phyloP scores from a whole-genome alignment of 257 asterid species.

The Solanum paucissectum region DNA sequence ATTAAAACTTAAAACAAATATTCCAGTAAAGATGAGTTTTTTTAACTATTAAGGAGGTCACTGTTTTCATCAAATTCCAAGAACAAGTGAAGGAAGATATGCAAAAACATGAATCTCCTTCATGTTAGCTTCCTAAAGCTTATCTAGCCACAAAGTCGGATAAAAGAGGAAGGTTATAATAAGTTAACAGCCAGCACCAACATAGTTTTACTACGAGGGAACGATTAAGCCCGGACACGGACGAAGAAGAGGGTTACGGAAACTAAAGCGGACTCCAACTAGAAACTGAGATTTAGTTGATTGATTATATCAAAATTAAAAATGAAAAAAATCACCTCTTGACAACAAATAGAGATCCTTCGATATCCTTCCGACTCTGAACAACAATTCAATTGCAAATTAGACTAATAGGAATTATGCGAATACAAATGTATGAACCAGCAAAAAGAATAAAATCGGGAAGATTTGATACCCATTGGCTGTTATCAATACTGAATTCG shows the following conservation, averaged over 20 bases:
- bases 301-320: neutral
- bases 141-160: neutral
- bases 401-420: neutral
- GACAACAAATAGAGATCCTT: constrained; percentile 89
- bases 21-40: neutral
- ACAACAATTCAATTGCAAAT: neutral
- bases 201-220: neutral
- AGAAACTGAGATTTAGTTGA: neutral
- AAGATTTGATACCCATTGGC: constrained; percentile 51
- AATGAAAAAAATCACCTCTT: constrained; percentile 39
- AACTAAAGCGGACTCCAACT: neutral
- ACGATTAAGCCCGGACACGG: neutral
- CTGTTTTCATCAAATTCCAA: neutral
- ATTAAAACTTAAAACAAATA: neutral
- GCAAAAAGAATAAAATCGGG: neutral
- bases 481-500: constrained; percentile 49
- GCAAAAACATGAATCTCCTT: neutral
- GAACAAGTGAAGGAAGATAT: neutral
- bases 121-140: neutral
- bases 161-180: neutral
- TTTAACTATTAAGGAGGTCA: neutral
- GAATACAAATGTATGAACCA: neutral
- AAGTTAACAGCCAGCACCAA: neutral
- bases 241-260: neutral
- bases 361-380: constrained; percentile 91